Conservation (phyloP, 1,139 yeast genomes). For the Pichia sp. region DNA sequence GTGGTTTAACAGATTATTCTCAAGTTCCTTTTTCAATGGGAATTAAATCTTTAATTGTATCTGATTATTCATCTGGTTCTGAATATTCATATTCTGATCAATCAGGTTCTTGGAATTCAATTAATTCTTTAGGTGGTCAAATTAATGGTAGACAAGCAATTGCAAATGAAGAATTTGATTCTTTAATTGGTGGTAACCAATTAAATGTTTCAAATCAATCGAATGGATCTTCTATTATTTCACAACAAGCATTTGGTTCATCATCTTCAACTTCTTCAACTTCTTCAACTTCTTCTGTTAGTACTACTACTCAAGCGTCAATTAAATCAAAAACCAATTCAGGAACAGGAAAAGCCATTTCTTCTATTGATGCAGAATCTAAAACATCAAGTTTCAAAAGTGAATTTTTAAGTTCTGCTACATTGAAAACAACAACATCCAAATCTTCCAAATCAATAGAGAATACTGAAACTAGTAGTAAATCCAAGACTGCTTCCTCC, state of each 20-base stretch:
- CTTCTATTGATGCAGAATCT: no score
- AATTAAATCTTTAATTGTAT: slow-evolving; percentile 52
- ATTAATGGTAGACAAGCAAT: slow-evolving; percentile 53
- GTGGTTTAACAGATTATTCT: slow-evolving; percentile 45
- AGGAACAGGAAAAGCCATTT: neutral
- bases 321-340: neutral
- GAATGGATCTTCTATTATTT: slow-evolving; percentile 7
- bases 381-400: neutral
- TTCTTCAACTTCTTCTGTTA: neutral
- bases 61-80: slow-evolving; percentile 77
- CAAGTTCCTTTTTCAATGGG: slow-evolving; percentile 55
- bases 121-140: slow-evolving; percentile 55
- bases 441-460: neutral
- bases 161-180: slow-evolving; percentile 45
- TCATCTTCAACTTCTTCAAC: slow-evolving; percentile 1
- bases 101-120: slow-evolving; percentile 64
- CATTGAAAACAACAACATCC: neutral
- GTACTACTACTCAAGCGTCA: neutral
- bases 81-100: slow-evolving; percentile 59
- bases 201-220: neutral
- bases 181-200: slow-evolving; percentile 32
- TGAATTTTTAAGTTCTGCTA: slow-evolving; percentile 1
- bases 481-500: no score
- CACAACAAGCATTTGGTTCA: neutral
- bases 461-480: no score